These are phyloP conservation scores for Pichia sp. DNA, from an alignment of 1,139 yeast genomes.

Conservation along the genomic window DNA sequence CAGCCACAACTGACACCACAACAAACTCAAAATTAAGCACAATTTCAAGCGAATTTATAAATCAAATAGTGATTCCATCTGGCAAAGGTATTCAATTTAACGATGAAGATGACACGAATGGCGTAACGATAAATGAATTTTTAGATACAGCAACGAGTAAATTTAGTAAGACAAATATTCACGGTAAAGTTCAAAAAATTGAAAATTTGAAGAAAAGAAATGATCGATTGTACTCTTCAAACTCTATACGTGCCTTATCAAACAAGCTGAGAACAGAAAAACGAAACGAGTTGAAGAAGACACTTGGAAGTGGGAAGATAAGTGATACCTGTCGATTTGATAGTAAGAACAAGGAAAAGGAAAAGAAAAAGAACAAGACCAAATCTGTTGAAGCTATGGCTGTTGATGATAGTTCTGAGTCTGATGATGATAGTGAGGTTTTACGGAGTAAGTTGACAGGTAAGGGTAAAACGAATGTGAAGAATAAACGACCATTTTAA, in stretches of 20 bases:
- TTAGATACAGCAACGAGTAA: not conserved
- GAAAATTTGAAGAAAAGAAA: constrained; percentile 14
- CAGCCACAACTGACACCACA: not conserved
- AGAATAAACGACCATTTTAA: constrained; percentile 24
- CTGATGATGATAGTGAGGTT: constrained; percentile 18
- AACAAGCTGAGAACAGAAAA: constrained; percentile 37
- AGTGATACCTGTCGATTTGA: too few relatives aligned
- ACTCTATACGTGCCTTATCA: constrained; percentile 40
- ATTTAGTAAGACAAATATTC: not conserved
- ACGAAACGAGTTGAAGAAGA: constrained; percentile 10
- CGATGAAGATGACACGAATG: constrained; percentile 15
- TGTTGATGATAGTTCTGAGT: not conserved
- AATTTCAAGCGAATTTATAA: constrained; percentile 12
- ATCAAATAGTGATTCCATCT: constrained; percentile 40
- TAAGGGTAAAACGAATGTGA: not conserved
- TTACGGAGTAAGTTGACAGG: constrained; percentile 14
- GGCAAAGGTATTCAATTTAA: constrained; percentile 35
- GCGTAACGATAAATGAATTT: constrained; percentile 13
- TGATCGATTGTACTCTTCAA: constrained; percentile 10
- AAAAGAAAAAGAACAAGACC: not conserved
- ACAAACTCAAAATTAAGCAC: not conserved
- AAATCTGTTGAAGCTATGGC: not conserved
- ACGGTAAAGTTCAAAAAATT: constrained; percentile 14
- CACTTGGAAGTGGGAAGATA: too few relatives aligned
- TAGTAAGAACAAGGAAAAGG: constrained; percentile 1